A percentile compares a stretch with the other conserved stretches of the same genome.
phyloP scores from a whole-genome alignment of 2,329 filamentous ascomycete genomes.

The Davidsoniella virescens region DNA sequence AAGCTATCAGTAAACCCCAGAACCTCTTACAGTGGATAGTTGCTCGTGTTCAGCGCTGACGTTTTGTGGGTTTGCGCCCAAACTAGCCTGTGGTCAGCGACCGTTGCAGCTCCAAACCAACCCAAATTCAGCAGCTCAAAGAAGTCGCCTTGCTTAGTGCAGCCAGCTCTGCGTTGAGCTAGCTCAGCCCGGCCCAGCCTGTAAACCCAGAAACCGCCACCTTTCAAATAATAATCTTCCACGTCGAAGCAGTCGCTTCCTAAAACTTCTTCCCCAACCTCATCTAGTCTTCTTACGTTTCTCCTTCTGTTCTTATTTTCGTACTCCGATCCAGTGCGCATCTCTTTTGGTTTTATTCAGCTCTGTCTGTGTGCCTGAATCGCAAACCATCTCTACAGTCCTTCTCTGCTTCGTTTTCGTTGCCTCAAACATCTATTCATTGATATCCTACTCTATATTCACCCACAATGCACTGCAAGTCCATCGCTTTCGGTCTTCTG shows the following conservation, averaged over 20 bases:
- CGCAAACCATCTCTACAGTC: background rate
- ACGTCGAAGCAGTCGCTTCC: background rate
- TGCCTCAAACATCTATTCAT: background rate
- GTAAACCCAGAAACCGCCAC: constrained; percentile 8
- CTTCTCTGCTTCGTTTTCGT: background rate
- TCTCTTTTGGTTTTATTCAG: background rate
- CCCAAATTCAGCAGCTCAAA: background rate
- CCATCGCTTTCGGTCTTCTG: constrained; percentile 36
- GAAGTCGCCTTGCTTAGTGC: background rate
- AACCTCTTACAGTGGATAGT: no score
- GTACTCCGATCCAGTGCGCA: background rate
- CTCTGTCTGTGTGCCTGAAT: no score
- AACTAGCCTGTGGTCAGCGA: background rate
- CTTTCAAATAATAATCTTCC: constrained; percentile 7
- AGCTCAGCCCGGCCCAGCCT: background rate
- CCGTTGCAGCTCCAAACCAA: background rate
- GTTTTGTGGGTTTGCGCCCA: no score
- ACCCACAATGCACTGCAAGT: constrained; percentile 32
- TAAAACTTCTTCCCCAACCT: background rate
- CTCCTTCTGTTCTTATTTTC: background rate
- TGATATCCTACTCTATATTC: constrained; percentile 15
- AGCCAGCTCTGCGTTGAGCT: background rate
- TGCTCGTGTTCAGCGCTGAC: no score
- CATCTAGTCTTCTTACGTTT: background rate
- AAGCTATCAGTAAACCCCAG: no score